Evolutionary conservation across 805 yeast species (phyloP), one percentile per base, ranked within the genome.

Genomic region (Schwanniomyces polymorphus): DNA sequence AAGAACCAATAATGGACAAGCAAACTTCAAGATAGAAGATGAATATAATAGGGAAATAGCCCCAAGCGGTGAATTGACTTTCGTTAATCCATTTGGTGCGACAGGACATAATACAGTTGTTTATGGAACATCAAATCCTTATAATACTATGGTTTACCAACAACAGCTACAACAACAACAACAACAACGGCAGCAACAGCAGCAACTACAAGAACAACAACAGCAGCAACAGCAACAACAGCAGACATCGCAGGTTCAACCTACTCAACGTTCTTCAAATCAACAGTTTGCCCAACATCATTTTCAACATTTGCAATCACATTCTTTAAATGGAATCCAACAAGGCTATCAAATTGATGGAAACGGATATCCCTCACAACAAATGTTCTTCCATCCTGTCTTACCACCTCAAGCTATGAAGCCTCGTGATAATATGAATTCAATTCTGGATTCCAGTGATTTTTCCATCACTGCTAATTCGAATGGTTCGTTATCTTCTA

Each of bases 21-120:
- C 47, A 35, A 28, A 26, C 38, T 23, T 45, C 8, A 55, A 53
- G 40, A 38, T 53, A 38, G 60, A 50, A 27, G 58, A 58, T 12
- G 54, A 49, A 14, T 18, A 11, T 12, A 21, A 21, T 27, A 18
- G 27, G 7, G 39, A 31, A 16, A 31, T 31, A 14, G 18, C 35
- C 7, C 35, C 18, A 4, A 34, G 18, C 11, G 25, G 27, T 9
- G 63, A 59, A 28, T 43, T 58, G 25, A 51, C 60, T 3, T 60
- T 60, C 31, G 55, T 49, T 28, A 60, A 60, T 40, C 62, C 63
- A 2, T 59, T 59, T 41, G 49, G 55, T 9, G 43, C 48, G 1
- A 38, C 52, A 9, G 51, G 48, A 27, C 50, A 47, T 27, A 28
- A 26, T 11, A n/a, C 29, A 10, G 26, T 16, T 21, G 8, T 18